Percentiles rank a stretch among this genome's conserved stretches.
Conservation (phyloP, 192 early-diverging fungal species). For the Coemansia aciculifera region DNA sequence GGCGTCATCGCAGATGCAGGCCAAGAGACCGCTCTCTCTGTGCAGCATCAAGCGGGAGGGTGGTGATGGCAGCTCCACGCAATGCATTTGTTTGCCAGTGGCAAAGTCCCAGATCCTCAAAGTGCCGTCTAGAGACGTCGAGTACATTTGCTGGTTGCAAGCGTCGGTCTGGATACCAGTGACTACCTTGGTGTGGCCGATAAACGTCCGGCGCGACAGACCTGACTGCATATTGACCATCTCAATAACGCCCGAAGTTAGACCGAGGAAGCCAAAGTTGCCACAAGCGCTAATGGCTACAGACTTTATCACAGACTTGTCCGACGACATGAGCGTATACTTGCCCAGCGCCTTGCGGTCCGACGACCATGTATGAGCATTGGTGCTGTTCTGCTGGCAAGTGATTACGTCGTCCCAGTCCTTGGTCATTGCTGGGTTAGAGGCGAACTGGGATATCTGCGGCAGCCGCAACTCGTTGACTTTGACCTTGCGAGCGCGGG, state of each 20-base stretch:
- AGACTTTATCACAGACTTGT: constrained; percentile 59
- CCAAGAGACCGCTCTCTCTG: constrained; percentile 75
- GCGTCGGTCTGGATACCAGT: constrained; percentile 77
- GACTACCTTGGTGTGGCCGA: constrained; percentile 75
- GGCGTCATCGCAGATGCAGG: constrained; percentile 84
- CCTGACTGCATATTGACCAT: constrained; percentile 98
- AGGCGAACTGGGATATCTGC: constrained; percentile 72
- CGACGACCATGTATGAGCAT: constrained; percentile 81
- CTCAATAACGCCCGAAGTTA: constrained; percentile 72
- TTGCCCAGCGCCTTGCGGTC: constrained; percentile 76
- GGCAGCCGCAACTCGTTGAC: constrained; percentile 74
- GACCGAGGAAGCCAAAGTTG: constrained; percentile 90
- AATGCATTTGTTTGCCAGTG: constrained; percentile 60
- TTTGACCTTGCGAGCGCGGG: constrained; percentile 60
- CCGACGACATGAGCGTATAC: constrained; percentile 63
- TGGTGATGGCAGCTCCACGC: constrained; percentile 67
- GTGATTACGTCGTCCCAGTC: constrained; percentile 95
- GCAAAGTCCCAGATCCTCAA: constrained; percentile 83
- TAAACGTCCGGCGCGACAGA: constrained; percentile 68
- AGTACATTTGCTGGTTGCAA: constrained; percentile 72
- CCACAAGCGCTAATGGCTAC: constrained; percentile 85
- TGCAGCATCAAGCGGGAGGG: constrained; percentile 65
- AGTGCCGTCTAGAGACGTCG: constrained; percentile 77
- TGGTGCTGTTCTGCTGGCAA: constrained; percentile 73
- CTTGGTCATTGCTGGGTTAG: constrained; percentile 62